These are phyloP conservation scores for Dianthus caryophyllus DNA, from an alignment of 148 eudicot species.

Conservation along the genomic window DNA sequence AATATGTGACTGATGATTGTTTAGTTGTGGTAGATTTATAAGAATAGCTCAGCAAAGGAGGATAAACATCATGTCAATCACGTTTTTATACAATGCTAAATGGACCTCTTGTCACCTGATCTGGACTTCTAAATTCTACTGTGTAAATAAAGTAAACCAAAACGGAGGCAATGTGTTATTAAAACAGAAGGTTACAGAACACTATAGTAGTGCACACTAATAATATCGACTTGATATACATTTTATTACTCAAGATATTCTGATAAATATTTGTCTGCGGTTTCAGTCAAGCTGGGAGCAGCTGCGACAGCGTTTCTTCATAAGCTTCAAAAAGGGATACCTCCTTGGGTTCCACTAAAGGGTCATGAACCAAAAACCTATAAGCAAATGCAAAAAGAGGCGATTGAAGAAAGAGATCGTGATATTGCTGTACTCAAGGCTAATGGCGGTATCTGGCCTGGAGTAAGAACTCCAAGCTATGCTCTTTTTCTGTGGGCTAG, in stretches of 20 bases:
- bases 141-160: neutral
- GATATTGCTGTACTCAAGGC: constrained; percentile 85
- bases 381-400: constrained; percentile 82
- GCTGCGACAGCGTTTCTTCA: constrained; percentile 79
- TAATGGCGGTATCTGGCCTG: constrained; percentile 85
- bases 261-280: constrained; percentile 16
- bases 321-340: constrained; percentile 75
- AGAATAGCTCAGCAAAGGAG: neutral
- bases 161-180: neutral
- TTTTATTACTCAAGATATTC: neutral
- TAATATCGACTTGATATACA: neutral
- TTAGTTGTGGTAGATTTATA: neutral
- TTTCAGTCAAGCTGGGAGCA: constrained; percentile 78
- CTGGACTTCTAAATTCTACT: neutral
- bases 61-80: neutral
- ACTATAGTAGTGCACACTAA: neutral
- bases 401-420: constrained; percentile 66
- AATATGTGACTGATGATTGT: neutral
- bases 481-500: constrained; percentile 88
- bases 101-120: neutral
- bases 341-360: constrained; percentile 78
- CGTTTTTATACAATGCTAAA: neutral
- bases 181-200: too few species aligned
- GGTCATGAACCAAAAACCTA: constrained; percentile 73
- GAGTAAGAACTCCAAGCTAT: constrained; percentile 77